Percentiles rank a stretch among this genome's conserved stretches.
Evolutionary conservation across 2,329 filamentous ascomycete genomes (phyloP).

Genomic region (Stachybotrys chartarum): DNA sequence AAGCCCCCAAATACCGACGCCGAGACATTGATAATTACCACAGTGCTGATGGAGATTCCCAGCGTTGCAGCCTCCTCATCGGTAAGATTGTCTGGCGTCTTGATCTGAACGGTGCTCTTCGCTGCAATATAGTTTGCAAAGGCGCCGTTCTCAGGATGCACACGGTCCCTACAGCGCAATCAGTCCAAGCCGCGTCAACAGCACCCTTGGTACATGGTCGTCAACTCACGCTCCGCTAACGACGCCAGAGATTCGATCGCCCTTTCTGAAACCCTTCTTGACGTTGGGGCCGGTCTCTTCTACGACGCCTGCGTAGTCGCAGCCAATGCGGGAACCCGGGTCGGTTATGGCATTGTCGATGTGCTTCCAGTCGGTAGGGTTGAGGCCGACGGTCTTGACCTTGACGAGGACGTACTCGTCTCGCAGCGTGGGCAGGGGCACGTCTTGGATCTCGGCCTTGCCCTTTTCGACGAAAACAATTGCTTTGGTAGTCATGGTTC

Average conservation of each 20-base stretch:
- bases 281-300: conserved; percentile 35
- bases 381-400: conserved; percentile 23
- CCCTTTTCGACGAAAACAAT: conserved; percentile 1
- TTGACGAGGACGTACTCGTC: conserved; percentile 22
- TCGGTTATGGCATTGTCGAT: conserved; percentile 10
- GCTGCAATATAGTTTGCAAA: conserved; percentile 31
- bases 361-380: conserved; percentile 26
- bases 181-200: too few species aligned
- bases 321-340: conserved; percentile 23
- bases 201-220: too few species aligned
- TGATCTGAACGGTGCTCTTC: conserved; percentile 32
- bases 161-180: background rate
- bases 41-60: conserved; percentile 34
- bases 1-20: too few species aligned
- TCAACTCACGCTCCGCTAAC: conserved; percentile 20
- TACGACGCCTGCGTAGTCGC: conserved; percentile 40
- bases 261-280: conserved; percentile 33
- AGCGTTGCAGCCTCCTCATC: conserved; percentile 40
- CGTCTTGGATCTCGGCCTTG: conserved; percentile 2
- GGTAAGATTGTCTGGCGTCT: conserved; percentile 28
- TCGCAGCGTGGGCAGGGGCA: conserved; percentile 2
- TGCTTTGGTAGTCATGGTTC: conserved; percentile 2
- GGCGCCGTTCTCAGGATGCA: conserved; percentile 20
- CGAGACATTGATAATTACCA: background rate
- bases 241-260: conserved; percentile 37